Base-by-base conservation (phyloP, 2,329 filamentous ascomycete species). In the Ceratocystiopsis minuta region DNA sequence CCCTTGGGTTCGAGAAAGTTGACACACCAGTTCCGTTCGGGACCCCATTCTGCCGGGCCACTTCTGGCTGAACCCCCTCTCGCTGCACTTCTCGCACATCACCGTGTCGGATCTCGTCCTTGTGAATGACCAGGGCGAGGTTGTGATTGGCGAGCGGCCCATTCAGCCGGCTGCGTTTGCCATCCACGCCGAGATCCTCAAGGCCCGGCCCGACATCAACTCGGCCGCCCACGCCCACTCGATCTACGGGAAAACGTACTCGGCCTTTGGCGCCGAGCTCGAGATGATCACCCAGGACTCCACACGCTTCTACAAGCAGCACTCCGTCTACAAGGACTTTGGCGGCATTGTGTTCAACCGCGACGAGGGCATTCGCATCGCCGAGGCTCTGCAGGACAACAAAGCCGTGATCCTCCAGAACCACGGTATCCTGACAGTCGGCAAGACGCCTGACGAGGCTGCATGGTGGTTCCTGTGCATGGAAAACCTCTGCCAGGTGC, bases 281-380 rank as follows among this genome's bases (percentile, higher is more conserved):
- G 77, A 82, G 44, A 81, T 81, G 76, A 56, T 81, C 35, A 80
- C 72, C 37, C 76, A 72, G 56, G 77, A 75, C 51, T 67, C 74
- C 1, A 70, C 70, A 49, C 75, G 75, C 46, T 74, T 83, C 52
- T 70, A 79, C 52, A 12, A 68, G 72, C 39, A 40, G 20, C 75
- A 80, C 51, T 67, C 68, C 11, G 73, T 81, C 3, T 81, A 82
- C 53, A 57, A 68, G 15, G 67, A 71, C 9, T 65, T 66, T 46
- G 64, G 62, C 6, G 64, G 64, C 32, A 60, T 67, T 16, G 64
- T 66, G 0, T 52, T 80, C 66, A 52, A 74, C 64, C 48, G 72
- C 60, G 54, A 80, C 39, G 79, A 84, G 53, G 78, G 77, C 1
- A 58, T 68, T 39, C 62, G 68, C 24, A 72, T 85, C 39, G 78